Evolutionary conservation across 306 rosid genomes (phyloP), one percentile per base, ranked within the genome.

Genomic region (Acacia confusa): DNA sequence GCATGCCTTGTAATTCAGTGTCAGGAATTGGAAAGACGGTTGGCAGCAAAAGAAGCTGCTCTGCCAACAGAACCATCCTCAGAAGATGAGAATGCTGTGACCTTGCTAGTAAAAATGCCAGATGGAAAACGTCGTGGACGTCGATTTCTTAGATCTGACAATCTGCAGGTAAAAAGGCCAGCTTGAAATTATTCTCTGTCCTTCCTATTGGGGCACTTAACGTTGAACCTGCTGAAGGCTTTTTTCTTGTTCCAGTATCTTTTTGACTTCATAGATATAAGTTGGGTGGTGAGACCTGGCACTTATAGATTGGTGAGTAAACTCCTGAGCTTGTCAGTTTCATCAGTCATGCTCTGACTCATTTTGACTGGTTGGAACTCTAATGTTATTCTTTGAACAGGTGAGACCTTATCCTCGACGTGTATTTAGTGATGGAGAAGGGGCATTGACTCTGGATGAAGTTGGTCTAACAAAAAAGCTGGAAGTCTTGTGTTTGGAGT

Each of bases 321-420:
- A 70, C 81, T 79, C 44, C 45, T 0, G 47, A 15, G 13, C 65
- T 20, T 77, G 82, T 34, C 38, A 5, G 38, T 34, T 34, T 34
- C 38, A 34, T 34, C 38, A 34, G 5, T 34, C 38, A 34, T 34
- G 27, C 77, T 41, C 63, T 72, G 50, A 52, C 16, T 38, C 6
- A 36, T 24, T 71, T 57, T 58, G 19, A 64, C 20, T 32, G 38
- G 38, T 28, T 41, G 19, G 10, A 20, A 8, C 22, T 64, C 9
- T 4, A 73, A 43, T 78, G 63, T 74, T 60, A 24, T 45, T 82
- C 20, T 30, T 75, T 70, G 82, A 65, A 78, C 89, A 96, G 99
- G 99, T 92, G 91, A 93, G 97, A n/a, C n/a, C n/a, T n/a, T n/a
- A n/a, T 84, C 99, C 97, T 15, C 90, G 94, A 92, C 94, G 90